Evolutionary conservation across 306 rosid species (phyloP).

Genomic region (Arachis hypogaea): DNA sequence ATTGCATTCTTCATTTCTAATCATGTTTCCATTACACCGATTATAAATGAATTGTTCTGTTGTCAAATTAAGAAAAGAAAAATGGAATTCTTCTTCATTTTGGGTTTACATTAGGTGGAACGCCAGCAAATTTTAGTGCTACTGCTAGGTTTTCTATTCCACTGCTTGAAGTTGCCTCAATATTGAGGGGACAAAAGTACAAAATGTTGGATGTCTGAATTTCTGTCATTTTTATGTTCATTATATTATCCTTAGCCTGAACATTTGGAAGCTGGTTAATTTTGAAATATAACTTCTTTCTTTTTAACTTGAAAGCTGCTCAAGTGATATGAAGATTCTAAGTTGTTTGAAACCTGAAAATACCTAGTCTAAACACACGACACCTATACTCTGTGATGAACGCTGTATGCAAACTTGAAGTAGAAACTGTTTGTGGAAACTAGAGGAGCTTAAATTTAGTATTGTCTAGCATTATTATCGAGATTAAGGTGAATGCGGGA

Average conservation of each 20-base stretch:
- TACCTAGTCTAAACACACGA: no score
- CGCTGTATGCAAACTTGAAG: not conserved
- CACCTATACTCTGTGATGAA: not conserved
- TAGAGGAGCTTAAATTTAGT: not conserved
- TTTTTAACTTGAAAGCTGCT: no score
- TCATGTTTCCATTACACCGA: not conserved
- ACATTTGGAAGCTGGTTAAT: no score
- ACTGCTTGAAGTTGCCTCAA: not conserved
- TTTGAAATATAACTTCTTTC: no score
- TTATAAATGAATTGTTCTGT: not conserved
- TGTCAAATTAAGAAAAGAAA: no score
- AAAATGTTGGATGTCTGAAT: not conserved
- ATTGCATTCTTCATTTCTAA: conserved; percentile 12
- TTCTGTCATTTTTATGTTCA: not conserved
- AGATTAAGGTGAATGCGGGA: conserved; percentile 15
- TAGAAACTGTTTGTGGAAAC: conserved; percentile 1
- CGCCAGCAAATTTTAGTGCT: not conserved
- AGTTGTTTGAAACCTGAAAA: no score
- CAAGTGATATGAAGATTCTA: no score
- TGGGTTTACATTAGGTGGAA: not conserved
- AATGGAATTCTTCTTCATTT: not conserved
- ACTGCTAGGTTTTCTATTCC: not conserved
- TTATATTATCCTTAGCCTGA: no score
- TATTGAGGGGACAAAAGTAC: no score
- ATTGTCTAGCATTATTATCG: conserved; percentile 10